These are phyloP conservation scores for Neurospora crassa DNA, from an alignment of 2,329 filamentous ascomycete species.

Conservation along the genomic window DNA sequence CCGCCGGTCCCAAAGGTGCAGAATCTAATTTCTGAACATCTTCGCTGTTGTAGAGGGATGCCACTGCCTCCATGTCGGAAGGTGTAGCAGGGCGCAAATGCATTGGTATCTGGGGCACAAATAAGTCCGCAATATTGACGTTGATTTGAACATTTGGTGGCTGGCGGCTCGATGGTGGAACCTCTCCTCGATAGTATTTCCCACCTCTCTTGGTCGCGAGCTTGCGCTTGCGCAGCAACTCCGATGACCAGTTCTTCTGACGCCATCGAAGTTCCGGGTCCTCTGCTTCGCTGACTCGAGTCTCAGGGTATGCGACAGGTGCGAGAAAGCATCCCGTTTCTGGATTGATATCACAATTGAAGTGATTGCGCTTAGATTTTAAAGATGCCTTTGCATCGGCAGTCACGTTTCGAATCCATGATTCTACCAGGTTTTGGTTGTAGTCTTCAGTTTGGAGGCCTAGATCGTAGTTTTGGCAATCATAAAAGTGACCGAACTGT, in stretches of 20 bases:
- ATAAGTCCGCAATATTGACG: background rate
- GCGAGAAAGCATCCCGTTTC: slow-evolving; percentile 25
- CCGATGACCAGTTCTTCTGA: slow-evolving; percentile 15
- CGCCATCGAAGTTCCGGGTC: slow-evolving; percentile 9
- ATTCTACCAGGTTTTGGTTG: slow-evolving; percentile 4
- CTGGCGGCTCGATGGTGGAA: background rate
- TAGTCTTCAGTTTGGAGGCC: background rate
- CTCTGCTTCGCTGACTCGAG: slow-evolving; percentile 14
- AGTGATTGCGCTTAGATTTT: slow-evolving; percentile 8
- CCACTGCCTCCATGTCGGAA: slow-evolving; percentile 30
- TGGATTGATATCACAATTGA: slow-evolving; percentile 28
- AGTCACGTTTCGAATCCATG: slow-evolving; percentile 7
- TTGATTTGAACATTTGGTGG: background rate
- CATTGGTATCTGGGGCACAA: slow-evolving; percentile 21
- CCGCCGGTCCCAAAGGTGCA: slow-evolving; percentile 11
- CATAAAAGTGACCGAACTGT: slow-evolving; percentile 3
- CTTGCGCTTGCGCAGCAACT: slow-evolving; percentile 5
- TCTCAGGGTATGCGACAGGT: slow-evolving; percentile 24
- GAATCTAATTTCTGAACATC: slow-evolving; percentile 25
- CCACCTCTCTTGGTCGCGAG: background rate
- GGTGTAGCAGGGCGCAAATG: slow-evolving; percentile 32
- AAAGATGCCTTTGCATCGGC: background rate
- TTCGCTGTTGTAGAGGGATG: slow-evolving; percentile 36
- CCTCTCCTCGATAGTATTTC: background rate
- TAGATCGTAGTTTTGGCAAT: slow-evolving; percentile 4